phyloP scores from a whole-genome alignment of 2,329 filamentous ascomycete genomes.

The Calonectria pauciramosa region DNA sequence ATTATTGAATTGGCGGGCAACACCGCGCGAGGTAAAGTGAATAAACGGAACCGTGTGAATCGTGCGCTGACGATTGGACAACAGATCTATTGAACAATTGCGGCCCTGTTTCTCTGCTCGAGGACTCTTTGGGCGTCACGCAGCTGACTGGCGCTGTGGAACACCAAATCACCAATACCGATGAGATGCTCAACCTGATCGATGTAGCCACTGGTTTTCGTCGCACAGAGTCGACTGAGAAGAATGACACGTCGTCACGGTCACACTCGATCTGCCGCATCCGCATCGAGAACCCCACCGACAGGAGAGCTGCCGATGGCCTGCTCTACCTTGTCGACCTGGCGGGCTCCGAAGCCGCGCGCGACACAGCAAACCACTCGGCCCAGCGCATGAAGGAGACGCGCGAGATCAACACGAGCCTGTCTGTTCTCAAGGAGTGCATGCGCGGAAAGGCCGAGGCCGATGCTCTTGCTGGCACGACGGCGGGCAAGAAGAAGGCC shows the following conservation, averaged over 20 bases:
- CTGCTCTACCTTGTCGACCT: slow-evolving; percentile 62
- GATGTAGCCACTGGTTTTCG: slow-evolving; percentile 56
- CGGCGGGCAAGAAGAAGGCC: slow-evolving; percentile 46
- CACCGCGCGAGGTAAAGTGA: slow-evolving; percentile 45
- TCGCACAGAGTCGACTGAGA: slow-evolving; percentile 57
- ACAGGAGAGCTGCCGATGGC: slow-evolving; percentile 45
- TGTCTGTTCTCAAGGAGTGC: slow-evolving; percentile 66
- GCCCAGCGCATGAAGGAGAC: slow-evolving; percentile 61
- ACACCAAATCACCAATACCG: slow-evolving; percentile 47
- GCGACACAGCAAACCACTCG: slow-evolving; percentile 56
- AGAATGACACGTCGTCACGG: slow-evolving; percentile 63
- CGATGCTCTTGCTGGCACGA: slow-evolving; percentile 41
- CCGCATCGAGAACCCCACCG: slow-evolving; percentile 51
- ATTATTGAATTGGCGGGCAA: slow-evolving; percentile 58
- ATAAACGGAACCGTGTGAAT: too few relatives aligned
- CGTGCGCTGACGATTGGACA: background rate
- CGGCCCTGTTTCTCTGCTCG: slow-evolving; percentile 57
- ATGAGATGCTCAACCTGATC: slow-evolving; percentile 50
- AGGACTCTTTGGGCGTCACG: slow-evolving; percentile 59
- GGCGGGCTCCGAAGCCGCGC: slow-evolving; percentile 63
- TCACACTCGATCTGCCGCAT: slow-evolving; percentile 64
- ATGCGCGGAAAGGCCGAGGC: slow-evolving; percentile 60
- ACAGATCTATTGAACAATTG: slow-evolving; percentile 59
- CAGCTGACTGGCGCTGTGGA: slow-evolving; percentile 61
- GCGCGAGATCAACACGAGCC: slow-evolving; percentile 62